A percentile compares a stretch with the other conserved stretches of the same genome.
phyloP scores from a whole-genome alignment of 768 basidiomycete species.

The Tubosaeta sp. region DNA sequence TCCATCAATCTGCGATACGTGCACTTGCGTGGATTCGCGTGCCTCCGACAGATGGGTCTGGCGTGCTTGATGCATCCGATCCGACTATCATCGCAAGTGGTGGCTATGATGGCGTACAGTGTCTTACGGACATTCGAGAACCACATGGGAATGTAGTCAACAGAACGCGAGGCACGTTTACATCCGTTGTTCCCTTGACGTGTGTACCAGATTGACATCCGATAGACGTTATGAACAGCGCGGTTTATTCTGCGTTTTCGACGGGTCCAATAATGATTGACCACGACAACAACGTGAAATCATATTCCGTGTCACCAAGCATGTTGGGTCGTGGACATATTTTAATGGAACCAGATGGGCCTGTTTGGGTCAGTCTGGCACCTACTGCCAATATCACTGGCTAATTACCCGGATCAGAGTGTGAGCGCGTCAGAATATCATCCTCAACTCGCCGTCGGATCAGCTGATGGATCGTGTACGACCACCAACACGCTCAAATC shows the following conservation, averaged over 20 bases:
- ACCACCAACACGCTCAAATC: conserved; percentile 70
- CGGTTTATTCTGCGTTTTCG: conserved; percentile 62
- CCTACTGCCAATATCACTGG: neutral
- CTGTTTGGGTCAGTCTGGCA: conserved; percentile 70
- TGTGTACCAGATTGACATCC: neutral
- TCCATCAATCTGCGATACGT: conserved; percentile 80
- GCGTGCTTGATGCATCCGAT: conserved; percentile 45
- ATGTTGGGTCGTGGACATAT: conserved; percentile 72
- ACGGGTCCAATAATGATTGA: conserved; percentile 77
- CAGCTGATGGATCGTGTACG: conserved; percentile 76
- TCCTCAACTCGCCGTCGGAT: conserved; percentile 76
- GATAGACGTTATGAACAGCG: conserved; percentile 65
- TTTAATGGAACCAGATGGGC: conserved; percentile 70
- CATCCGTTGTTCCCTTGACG: neutral
- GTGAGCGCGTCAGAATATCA: conserved; percentile 80
- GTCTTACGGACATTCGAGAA: conserved; percentile 74
- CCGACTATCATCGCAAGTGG: conserved; percentile 74
- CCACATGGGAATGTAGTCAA: conserved; percentile 64
- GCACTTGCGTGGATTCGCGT: conserved; percentile 70
- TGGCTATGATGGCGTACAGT: conserved; percentile 76
- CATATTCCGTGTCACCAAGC: conserved; percentile 64
- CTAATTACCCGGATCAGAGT: conserved; percentile 42
- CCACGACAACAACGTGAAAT: conserved; percentile 77
- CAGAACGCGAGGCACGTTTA: conserved; percentile 61
- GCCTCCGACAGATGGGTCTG: conserved; percentile 51